phyloP scores from a whole-genome alignment of 148 eudicot species.

The Dysphania ambrosioides region DNA sequence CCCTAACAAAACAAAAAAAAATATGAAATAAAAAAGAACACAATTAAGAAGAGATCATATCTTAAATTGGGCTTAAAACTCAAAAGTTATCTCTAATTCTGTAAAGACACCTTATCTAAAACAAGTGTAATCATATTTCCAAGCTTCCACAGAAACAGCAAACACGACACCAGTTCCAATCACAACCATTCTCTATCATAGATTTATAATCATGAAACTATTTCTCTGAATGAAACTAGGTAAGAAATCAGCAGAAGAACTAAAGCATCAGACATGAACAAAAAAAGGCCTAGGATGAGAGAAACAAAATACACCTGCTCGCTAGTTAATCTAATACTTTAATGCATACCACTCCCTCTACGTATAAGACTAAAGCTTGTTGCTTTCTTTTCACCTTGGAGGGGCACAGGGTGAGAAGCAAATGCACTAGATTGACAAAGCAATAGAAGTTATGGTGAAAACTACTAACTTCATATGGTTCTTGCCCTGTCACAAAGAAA shows the following conservation, averaged over 20 bases:
- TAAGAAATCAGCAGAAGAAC: not conserved
- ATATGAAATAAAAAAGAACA: not conserved
- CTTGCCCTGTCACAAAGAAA: conserved; percentile 89
- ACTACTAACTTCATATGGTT: conserved; percentile 87
- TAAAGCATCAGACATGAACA: not conserved
- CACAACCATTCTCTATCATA: not conserved
- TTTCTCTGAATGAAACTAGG: not conserved
- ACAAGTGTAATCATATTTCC: not conserved
- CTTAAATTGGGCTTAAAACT: not conserved
- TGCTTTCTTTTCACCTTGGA: not conserved
- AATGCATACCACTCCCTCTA: not conserved
- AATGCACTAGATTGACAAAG: not conserved
- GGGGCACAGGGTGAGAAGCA: not conserved
- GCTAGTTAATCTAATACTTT: not conserved
- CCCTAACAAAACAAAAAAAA: conserved; percentile 42
- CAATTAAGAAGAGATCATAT: not conserved
- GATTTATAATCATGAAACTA: not conserved
- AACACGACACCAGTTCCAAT: not conserved
- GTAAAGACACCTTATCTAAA: not conserved
- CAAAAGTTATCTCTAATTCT: too few relatives aligned
- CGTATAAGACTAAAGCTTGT: not conserved
- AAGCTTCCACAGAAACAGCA: not conserved
- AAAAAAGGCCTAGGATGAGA: not conserved
- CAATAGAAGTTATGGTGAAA: not conserved
- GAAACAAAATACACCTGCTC: too few relatives aligned